A percentile compares a stretch with the other conserved stretches of the same genome.
These are phyloP conservation scores for Eimeria tenella DNA, from an alignment of 169 alveolate species.

Conservation along the genomic window DNA sequence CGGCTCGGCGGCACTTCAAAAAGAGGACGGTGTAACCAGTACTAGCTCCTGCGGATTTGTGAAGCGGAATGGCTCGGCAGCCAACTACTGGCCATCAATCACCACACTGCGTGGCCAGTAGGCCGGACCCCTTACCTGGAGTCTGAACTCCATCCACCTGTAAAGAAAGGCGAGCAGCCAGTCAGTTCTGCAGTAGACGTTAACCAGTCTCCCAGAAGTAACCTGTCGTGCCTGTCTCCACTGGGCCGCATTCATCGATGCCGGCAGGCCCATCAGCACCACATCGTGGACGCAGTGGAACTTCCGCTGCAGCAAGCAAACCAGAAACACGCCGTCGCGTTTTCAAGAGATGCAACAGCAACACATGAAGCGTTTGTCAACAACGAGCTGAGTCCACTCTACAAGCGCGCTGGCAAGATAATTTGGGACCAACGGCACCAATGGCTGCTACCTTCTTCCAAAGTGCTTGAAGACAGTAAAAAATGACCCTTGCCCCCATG, in stretches of 20 bases:
- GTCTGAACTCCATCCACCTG: slow-evolving; percentile 93
- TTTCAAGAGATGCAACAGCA: neutral
- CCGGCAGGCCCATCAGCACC: slow-evolving; percentile 93
- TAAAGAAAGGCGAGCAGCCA: slow-evolving; percentile 95
- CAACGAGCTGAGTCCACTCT: neutral
- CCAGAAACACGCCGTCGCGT: neutral
- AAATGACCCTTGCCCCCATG: slow-evolving; percentile 94
- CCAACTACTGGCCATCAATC: too few species aligned
- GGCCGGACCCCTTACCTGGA: slow-evolving; percentile 72
- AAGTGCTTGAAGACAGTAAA: slow-evolving; percentile 90
- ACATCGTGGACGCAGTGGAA: slow-evolving; percentile 89
- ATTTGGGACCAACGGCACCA: neutral
- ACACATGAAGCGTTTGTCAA: neutral
- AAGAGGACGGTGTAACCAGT: neutral
- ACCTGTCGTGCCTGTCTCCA: slow-evolving; percentile 92
- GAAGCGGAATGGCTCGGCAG: too few species aligned
- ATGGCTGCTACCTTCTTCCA: slow-evolving; percentile 73
- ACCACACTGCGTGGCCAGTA: too few species aligned
- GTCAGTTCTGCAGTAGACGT: slow-evolving; percentile 92
- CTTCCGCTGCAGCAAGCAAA: slow-evolving; percentile 73
- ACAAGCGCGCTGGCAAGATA: neutral
- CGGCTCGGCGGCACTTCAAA: slow-evolving; percentile 2
- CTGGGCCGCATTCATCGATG: slow-evolving; percentile 87
- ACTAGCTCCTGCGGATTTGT: too few species aligned
- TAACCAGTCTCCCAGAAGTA: slow-evolving; percentile 92